Percentiles rank a stretch among this genome's conserved stretches.
Conservation (phyloP, 106 monocot genomes). For the Acanthochlamys bracteata region DNA sequence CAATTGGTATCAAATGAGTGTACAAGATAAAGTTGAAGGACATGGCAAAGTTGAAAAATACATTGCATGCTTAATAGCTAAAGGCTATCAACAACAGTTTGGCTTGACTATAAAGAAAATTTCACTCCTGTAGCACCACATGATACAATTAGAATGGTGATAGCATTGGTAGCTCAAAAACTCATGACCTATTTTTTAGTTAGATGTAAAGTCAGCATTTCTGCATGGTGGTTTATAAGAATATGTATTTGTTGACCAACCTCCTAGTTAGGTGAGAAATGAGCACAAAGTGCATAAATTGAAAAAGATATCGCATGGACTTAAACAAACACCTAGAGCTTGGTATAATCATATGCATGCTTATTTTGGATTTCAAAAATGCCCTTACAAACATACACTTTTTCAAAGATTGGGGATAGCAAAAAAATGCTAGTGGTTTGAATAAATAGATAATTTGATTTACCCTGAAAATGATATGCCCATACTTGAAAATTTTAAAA, state of each 20-base stretch:
- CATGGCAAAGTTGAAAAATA: slow-evolving; percentile 4
- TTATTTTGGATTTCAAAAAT: slow-evolving; percentile 15
- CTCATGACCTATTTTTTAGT: slow-evolving; percentile 9
- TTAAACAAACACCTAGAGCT: slow-evolving; percentile 8
- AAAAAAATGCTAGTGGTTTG: slow-evolving; percentile 7
- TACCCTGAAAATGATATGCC: slow-evolving; percentile 11
- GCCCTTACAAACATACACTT: slow-evolving; percentile 9
- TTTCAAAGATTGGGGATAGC: slow-evolving; percentile 6
- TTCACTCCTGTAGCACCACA: too few relatives aligned
- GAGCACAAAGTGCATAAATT: too few relatives aligned
- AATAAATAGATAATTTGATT: slow-evolving; percentile 15
- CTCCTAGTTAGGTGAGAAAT: slow-evolving; percentile 7
- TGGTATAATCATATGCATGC: slow-evolving; percentile 8
- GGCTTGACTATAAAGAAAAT: too few relatives aligned
- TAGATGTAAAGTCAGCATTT: slow-evolving; percentile 23
- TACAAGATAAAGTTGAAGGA: slow-evolving; percentile 5
- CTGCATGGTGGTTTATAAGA: slow-evolving; percentile 5
- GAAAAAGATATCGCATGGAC: too few relatives aligned
- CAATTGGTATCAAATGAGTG: slow-evolving; percentile 11
- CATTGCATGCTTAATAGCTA: background rate
- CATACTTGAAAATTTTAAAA: slow-evolving; percentile 12
- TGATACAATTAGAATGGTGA: slow-evolving; percentile 9
- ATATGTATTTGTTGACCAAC: slow-evolving; percentile 20
- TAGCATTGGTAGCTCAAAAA: slow-evolving; percentile 12
- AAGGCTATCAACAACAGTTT: too few relatives aligned